Base-by-base conservation (phyloP, 164 flowering plant species). In the Vitis vinifera region DNA sequence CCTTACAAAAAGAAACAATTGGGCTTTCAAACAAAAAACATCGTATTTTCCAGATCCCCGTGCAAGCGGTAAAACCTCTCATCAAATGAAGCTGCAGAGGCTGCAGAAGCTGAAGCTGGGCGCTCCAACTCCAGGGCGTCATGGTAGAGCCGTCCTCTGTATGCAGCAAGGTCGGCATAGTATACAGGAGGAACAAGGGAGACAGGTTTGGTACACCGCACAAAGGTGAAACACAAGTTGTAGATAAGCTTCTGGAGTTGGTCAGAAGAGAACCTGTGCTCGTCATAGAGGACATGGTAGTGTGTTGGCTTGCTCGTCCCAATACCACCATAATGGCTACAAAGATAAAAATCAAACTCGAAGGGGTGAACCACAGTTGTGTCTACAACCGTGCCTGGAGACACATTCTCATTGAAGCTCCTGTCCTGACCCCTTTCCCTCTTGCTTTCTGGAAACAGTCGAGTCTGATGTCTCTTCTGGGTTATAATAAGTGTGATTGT, bases 291-390 rank as follows among this genome's bases (percentile, higher is more conserved):
- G 6, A 85, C 92, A 69, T 85, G 77, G 71, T 91, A 93, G 67
- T 90, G 95, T 7, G 93, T 87, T 23, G 98, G 83, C 80, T 86
- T 91, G 87, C 98, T 91, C 9, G 98, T 93, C 29, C 97, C 98
- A 12, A 89, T 15, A 31, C 71, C 68, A 10, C 98, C 97, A 71
- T 82, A 73, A 64, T 91, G 93, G 68, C 97, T 89, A 67, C 89
- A 86, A 6, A 89, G 86, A 66, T 86, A 93, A 78, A 93, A 93
- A 68, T 93, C 93, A 65, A 81, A 89, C 73, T 91, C 92, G 23
- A 55, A 66, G 0, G 88, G 92, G 51, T 89, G 88, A 15, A 89
- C 87, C 29, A 93, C 76, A 9, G 1, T 71, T 1, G 82, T 79
- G 59, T 89, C 94, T 55, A 93, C 93, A 51, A 93, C 92, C 0